Evolutionary conservation across 495 filamentous ascomycete genomes (phyloP).

Genomic region (Delitschia confertaspora): DNA sequence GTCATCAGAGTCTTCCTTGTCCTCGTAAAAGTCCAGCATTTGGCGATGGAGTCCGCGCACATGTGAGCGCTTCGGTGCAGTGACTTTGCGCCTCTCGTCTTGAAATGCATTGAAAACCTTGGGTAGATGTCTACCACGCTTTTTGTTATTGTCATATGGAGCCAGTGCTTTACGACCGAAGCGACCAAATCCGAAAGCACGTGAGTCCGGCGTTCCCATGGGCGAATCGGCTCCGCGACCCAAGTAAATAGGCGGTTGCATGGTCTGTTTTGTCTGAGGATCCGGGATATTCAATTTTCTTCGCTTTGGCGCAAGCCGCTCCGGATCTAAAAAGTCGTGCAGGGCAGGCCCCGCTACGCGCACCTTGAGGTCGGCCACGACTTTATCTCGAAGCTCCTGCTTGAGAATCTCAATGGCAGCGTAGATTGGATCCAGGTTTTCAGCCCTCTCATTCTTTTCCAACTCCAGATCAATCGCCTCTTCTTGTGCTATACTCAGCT

Average conservation of each 20-base stretch:
- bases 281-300: conserved; percentile 68
- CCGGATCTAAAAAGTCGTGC: conserved; percentile 75
- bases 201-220: conserved; percentile 60
- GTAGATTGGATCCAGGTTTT: conserved; percentile 74
- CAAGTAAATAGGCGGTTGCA: conserved; percentile 42
- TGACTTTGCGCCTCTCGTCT: conserved; percentile 56
- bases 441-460: conserved; percentile 74
- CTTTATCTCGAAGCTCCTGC: conserved; percentile 71
- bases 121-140: conserved; percentile 52
- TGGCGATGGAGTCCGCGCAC: conserved; percentile 50
- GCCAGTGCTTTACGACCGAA: conserved; percentile 22
- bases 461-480: conserved; percentile 71
- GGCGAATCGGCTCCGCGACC: conserved; percentile 47
- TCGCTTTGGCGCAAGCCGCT: conserved; percentile 63
- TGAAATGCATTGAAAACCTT: conserved; percentile 61
- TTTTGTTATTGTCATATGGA: conserved; percentile 42
- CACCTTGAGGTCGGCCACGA: conserved; percentile 77
- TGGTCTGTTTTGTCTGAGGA: conserved; percentile 47
- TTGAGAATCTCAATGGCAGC: conserved; percentile 69
- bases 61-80: conserved; percentile 43
- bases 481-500: conserved; percentile 53
- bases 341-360: conserved; percentile 74
- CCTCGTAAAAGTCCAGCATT: conserved; percentile 36
- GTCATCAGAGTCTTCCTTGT: conserved; percentile 48
- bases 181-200: conserved; percentile 38